These are phyloP conservation scores for Neonectria punicea DNA, from an alignment of 2,329 filamentous ascomycete species.

Conservation along the genomic window DNA sequence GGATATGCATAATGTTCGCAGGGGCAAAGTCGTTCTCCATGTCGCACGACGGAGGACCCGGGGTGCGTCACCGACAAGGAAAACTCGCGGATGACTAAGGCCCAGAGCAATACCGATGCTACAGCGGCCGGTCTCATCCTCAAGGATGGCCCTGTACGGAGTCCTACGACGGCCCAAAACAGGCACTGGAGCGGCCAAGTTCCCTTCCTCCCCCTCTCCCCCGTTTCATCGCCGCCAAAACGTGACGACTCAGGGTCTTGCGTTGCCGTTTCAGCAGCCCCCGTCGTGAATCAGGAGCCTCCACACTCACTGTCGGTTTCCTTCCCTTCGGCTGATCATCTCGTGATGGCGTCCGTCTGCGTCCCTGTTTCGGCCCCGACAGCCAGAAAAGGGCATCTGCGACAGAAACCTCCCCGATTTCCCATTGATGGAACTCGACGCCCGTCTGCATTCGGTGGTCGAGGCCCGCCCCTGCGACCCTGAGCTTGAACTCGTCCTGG, in stretches of 20 bases:
- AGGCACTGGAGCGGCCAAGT: slow-evolving; percentile 15
- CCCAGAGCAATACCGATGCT: slow-evolving; percentile 17
- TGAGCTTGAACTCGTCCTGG: slow-evolving; percentile 2
- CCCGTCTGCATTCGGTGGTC: slow-evolving; percentile 2
- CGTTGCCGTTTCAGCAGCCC: slow-evolving; percentile 18
- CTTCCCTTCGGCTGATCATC: slow-evolving; percentile 11
- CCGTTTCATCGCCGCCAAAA: slow-evolving; percentile 21
- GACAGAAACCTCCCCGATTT: neutral
- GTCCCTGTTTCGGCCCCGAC: slow-evolving; percentile 15
- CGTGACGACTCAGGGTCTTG: slow-evolving; percentile 6
- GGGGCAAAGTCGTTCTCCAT: slow-evolving; percentile 19
- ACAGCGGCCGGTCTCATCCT: slow-evolving; percentile 30
- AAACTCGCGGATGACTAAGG: slow-evolving; percentile 16
- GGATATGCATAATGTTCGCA: slow-evolving; percentile 30
- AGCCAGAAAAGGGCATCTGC: neutral
- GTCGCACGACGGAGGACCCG: slow-evolving; percentile 20
- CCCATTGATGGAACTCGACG: slow-evolving; percentile 14
- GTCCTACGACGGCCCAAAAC: slow-evolving; percentile 6
- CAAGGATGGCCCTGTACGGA: slow-evolving; percentile 4
- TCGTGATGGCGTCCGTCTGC: slow-evolving; percentile 3
- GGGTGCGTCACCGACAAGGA: neutral
- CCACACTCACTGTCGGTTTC: neutral
- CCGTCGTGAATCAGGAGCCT: slow-evolving; percentile 7
- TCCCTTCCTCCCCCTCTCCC: neutral
- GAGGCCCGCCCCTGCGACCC: slow-evolving; percentile 11